Base-by-base conservation (phyloP, 2,329 filamentous ascomycete species). In the Neoascochyta sp. region DNA sequence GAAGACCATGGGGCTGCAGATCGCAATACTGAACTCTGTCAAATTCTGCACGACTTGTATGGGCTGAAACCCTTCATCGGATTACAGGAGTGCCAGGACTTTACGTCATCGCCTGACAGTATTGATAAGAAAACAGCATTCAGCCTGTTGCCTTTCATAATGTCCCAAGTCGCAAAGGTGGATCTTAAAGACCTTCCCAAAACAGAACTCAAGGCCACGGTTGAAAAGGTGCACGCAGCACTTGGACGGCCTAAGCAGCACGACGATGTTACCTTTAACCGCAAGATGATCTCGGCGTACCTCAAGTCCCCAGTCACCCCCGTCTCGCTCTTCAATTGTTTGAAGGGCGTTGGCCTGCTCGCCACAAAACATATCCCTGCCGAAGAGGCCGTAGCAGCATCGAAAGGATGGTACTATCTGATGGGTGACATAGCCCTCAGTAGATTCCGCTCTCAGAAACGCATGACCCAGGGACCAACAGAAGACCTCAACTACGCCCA, bases 171-270 rank as follows among this genome's bases (percentile, higher is more conserved):
- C 2, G 81, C 82, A 27, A 81, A 84, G 39, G 82, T 95, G 70
- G 81, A 86, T 13, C 84, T 94, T 68, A 94, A 90, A 52, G 92
- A 96, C 45, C 67, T 96, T 11, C 77, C 88, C 10, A 96, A 94
- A 60, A 92, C 88, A 10, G 87, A 96, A 33, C 70, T 98, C 31
- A 93, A 90, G 58, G 78, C 74, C 10, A 87, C 88, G 0, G 92
- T 98, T 36, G 92, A 98, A 36, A 88, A 89, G 47, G 86, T 98
- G 64, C 89, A 96, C 57, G 81, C 86, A 45, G 82, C 86, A 4
- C 82, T 96, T 31, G 87, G 86, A 1, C 64, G 69, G 11, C 78
- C 83, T 16, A 95, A 89, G 59, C 78, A 82, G 9, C 83, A 82
- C 2, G 78, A 86, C 4, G 80, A 88, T 39, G 81, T 94, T 63